Conservation (phyloP, 805 yeast species). For the Priceomyces medius region DNA sequence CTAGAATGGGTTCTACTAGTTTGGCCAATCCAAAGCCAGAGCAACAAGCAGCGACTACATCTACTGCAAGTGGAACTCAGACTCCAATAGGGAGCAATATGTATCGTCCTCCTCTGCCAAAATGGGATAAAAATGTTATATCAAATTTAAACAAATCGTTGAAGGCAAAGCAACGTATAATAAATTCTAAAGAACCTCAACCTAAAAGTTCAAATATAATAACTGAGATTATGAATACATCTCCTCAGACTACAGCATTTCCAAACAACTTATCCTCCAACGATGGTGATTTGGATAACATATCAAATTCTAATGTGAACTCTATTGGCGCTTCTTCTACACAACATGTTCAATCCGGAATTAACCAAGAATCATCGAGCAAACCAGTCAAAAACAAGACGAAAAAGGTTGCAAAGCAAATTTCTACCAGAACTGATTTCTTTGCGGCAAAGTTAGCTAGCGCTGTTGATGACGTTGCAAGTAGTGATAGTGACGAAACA, state of each 20-base stretch:
- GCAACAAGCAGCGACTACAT: neutral
- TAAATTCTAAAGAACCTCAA: conserved; percentile 35
- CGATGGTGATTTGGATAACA: conserved; percentile 7
- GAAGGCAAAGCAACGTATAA: conserved; percentile 42
- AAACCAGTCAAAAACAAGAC: conserved; percentile 17
- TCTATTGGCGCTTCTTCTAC: neutral
- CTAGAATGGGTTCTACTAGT: neutral
- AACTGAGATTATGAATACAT: conserved; percentile 35
- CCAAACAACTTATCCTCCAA: conserved; percentile 11
- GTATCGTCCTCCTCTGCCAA: neutral
- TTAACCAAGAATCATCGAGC: neutral
- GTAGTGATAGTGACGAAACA: conserved; percentile 89
- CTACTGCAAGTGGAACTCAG: neutral
- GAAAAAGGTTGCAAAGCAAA: conserved; percentile 42
- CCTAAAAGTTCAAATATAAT: conserved; percentile 35
- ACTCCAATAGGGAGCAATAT: neutral
- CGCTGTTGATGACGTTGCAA: conserved; percentile 87
- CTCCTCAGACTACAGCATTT: conserved; percentile 28
- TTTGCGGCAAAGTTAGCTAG: conserved; percentile 94
- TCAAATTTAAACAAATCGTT: conserved; percentile 43
- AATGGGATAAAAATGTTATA: conserved; percentile 27
- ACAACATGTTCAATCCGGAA: conserved; percentile 2
- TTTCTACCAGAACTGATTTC: conserved; percentile 80
- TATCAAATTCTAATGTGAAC: conserved; percentile 2
- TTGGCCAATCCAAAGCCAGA: conserved; percentile 1